phyloP scores from a whole-genome alignment of 495 filamentous ascomycete genomes.

The Aspergillus cavernicola region DNA sequence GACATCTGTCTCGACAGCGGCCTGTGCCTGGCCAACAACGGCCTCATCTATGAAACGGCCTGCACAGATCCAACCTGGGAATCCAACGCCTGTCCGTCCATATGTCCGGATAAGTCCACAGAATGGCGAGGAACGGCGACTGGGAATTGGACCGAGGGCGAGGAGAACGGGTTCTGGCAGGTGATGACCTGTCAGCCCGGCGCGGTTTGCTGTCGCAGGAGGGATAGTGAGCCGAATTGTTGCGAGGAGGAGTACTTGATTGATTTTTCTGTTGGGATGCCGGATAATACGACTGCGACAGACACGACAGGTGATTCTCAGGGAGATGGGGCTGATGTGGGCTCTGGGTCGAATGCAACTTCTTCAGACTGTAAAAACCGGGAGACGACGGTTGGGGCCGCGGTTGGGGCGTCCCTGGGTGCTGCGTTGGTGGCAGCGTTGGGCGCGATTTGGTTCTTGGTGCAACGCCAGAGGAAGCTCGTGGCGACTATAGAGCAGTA shows the following conservation, averaged over 20 bases:
- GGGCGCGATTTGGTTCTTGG: background rate
- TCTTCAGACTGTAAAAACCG: background rate
- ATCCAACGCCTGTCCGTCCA: background rate
- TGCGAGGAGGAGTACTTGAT: background rate
- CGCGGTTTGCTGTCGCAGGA: background rate
- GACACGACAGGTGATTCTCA: too few relatives aligned
- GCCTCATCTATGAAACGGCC: background rate
- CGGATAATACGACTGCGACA: background rate
- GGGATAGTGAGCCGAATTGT: background rate
- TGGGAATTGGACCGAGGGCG: background rate
- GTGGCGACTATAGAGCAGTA: background rate
- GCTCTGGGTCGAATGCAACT: too few relatives aligned
- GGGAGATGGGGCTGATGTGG: too few relatives aligned
- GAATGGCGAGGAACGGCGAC: background rate
- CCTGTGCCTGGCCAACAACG: background rate
- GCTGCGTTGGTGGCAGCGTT: background rate
- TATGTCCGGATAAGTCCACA: background rate
- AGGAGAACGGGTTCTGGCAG: background rate
- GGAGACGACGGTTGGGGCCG: background rate
- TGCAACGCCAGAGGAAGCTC: background rate
- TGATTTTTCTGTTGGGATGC: background rate
- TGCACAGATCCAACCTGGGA: constrained; percentile 2
- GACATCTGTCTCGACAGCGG: background rate
- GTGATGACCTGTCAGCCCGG: background rate
- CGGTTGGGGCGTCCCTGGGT: background rate